Evolutionary conservation across 148 eudicot genomes (phyloP).

Genomic region (Fagopyrum tataricum): DNA sequence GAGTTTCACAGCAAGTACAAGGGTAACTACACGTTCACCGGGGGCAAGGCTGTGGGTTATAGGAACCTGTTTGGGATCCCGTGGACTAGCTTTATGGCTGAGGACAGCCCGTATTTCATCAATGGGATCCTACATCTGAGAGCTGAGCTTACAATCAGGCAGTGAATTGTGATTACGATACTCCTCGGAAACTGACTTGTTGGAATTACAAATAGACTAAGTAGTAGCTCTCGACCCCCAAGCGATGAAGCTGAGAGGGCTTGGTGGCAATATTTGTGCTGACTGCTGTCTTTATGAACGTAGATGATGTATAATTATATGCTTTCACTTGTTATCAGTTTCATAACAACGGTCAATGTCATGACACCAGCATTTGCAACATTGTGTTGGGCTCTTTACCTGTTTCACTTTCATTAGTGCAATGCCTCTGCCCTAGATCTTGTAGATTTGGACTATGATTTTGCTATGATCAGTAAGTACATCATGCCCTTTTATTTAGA

Average conservation of each 20-base stretch:
- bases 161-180: slow-evolving; percentile 16
- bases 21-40: slow-evolving; percentile 82
- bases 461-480: too few species aligned
- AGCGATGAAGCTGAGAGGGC: neutral
- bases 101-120: slow-evolving; percentile 82
- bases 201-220: neutral
- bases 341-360: too few species aligned
- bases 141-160: slow-evolving; percentile 84
- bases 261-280: neutral
- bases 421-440: too few species aligned
- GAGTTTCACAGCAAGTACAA: slow-evolving; percentile 79
- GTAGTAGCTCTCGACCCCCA: slow-evolving; percentile 3
- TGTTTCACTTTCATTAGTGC: too few species aligned
- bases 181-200: neutral
- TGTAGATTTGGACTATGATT: too few species aligned
- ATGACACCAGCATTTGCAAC: too few species aligned
- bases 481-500: too few species aligned
- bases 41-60: slow-evolving; percentile 90
- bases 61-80: slow-evolving; percentile 76
- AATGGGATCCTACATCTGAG: slow-evolving; percentile 67
- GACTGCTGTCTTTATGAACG: neutral
- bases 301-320: neutral
- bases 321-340: too few species aligned
- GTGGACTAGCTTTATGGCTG: slow-evolving; percentile 84
- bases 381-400: too few species aligned